phyloP scores from a whole-genome alignment of 2,329 filamentous ascomycete genomes.

The Aureobasidium subglaciale region DNA sequence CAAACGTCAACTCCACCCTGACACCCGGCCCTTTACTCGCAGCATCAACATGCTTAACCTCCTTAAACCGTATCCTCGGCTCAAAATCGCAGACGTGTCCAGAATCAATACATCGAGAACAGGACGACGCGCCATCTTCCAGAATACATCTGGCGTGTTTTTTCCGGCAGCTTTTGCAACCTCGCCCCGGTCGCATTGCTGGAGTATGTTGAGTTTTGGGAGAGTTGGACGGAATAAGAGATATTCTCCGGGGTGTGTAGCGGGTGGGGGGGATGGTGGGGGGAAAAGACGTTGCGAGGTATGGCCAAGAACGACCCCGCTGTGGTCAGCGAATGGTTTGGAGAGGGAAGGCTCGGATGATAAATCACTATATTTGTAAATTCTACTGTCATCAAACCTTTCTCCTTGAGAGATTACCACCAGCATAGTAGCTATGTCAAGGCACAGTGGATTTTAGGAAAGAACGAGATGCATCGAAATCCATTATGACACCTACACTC shows the following conservation, averaged over 20 bases:
- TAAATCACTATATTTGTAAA: no score
- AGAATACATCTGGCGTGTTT: conserved; percentile 22
- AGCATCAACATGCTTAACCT: conserved; percentile 20
- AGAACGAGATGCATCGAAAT: no score
- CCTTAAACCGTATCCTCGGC: conserved; percentile 21
- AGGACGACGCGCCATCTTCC: conserved; percentile 17
- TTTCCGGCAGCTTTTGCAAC: conserved; percentile 21
- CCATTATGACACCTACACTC: no score
- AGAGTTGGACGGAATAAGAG: neutral
- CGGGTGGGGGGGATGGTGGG: neutral
- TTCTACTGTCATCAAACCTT: no score
- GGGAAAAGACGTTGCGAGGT: neutral
- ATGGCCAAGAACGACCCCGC: neutral
- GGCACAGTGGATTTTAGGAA: no score
- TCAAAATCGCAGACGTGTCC: conserved; percentile 19
- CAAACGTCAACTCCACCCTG: conserved; percentile 17
- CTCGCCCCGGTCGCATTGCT: conserved; percentile 21
- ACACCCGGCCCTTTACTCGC: neutral
- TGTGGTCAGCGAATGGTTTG: neutral
- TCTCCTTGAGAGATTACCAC: no score
- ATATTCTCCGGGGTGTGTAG: neutral
- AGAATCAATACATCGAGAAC: conserved; percentile 20
- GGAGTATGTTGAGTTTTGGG: no score
- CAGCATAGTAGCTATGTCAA: no score
- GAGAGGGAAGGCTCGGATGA: neutral